phyloP scores from a whole-genome alignment of 768 basidiomycete species.

The Nidularia sp. region DNA sequence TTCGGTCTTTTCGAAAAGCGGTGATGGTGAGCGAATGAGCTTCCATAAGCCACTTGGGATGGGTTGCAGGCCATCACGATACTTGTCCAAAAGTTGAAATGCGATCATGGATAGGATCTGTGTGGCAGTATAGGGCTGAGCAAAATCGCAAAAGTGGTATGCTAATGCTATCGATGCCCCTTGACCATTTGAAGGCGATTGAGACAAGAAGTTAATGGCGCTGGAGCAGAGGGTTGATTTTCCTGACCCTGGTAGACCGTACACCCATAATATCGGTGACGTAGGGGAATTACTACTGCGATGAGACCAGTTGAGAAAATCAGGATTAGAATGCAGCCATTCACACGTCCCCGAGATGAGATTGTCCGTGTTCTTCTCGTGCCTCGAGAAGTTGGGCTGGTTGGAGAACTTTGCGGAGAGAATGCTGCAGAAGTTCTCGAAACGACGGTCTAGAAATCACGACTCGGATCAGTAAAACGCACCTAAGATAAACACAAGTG shows the following conservation, averaged over 20 bases:
- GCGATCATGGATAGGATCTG: constrained; percentile 13
- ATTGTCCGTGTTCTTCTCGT: not conserved
- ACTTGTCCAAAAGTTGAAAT: constrained; percentile 7
- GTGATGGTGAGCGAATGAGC: not conserved
- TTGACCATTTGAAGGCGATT: not conserved
- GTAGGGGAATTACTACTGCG: not conserved
- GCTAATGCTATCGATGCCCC: constrained; percentile 2
- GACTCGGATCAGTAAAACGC: not conserved
- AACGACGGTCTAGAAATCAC: not conserved
- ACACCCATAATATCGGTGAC: constrained; percentile 10
- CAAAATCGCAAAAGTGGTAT: constrained; percentile 16
- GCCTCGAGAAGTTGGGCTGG: not conserved
- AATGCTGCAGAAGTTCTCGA: not conserved
- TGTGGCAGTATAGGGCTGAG: constrained; percentile 1
- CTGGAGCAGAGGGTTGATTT: constrained; percentile 15
- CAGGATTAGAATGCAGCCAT: not conserved
- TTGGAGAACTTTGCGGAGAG: not conserved
- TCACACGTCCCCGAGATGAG: not conserved
- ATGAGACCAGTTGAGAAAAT: constrained; percentile 4
- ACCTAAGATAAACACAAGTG: not conserved
- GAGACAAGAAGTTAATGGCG: constrained; percentile 5
- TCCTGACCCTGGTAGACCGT: constrained; percentile 13
- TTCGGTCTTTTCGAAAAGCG: not conserved
- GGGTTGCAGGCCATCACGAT: constrained; percentile 1
- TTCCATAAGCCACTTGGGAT: not conserved